phyloP scores from a whole-genome alignment of 768 basidiomycete genomes.

The Mycena galericulata region DNA sequence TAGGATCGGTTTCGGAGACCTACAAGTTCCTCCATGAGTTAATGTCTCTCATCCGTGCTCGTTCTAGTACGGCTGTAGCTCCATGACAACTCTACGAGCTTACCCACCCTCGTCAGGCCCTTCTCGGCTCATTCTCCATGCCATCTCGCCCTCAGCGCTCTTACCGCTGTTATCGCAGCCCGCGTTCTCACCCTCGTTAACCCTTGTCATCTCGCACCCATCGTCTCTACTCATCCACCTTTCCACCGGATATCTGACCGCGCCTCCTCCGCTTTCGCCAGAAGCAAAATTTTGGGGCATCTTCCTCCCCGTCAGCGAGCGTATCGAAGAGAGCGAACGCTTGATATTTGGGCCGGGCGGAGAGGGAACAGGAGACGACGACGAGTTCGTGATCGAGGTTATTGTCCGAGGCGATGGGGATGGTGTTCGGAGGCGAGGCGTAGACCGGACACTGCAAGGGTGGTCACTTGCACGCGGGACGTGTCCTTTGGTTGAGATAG shows the following conservation, averaged over 20 bases:
- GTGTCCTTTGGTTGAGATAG: slow-evolving; percentile 64
- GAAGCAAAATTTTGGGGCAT: slow-evolving; percentile 85
- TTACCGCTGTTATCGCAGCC: slow-evolving; percentile 69
- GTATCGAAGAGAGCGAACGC: slow-evolving; percentile 66
- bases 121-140: slow-evolving; percentile 73
- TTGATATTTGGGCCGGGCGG: slow-evolving; percentile 70
- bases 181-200: slow-evolving; percentile 71
- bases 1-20: slow-evolving; percentile 64
- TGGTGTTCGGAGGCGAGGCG: slow-evolving; percentile 59
- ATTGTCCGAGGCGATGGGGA: slow-evolving; percentile 59
- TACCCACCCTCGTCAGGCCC: slow-evolving; percentile 48
- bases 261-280: slow-evolving; percentile 72
- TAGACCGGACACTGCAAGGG: slow-evolving; percentile 74
- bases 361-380: slow-evolving; percentile 57
- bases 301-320: slow-evolving; percentile 77
- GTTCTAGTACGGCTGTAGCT: slow-evolving; percentile 59
- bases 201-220: slow-evolving; percentile 77
- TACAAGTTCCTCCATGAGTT: slow-evolving; percentile 65
- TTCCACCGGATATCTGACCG: slow-evolving; percentile 75
- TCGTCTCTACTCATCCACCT: slow-evolving; percentile 76
- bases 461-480: slow-evolving; percentile 59
- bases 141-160: slow-evolving; percentile 60
- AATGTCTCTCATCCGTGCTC: slow-evolving; percentile 55
- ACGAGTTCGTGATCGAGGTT: slow-evolving; percentile 73
- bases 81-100: slow-evolving; percentile 6